These are phyloP conservation scores for Suillus subalutaceus DNA, from an alignment of 768 basidiomycete genomes.

Conservation along the genomic window DNA sequence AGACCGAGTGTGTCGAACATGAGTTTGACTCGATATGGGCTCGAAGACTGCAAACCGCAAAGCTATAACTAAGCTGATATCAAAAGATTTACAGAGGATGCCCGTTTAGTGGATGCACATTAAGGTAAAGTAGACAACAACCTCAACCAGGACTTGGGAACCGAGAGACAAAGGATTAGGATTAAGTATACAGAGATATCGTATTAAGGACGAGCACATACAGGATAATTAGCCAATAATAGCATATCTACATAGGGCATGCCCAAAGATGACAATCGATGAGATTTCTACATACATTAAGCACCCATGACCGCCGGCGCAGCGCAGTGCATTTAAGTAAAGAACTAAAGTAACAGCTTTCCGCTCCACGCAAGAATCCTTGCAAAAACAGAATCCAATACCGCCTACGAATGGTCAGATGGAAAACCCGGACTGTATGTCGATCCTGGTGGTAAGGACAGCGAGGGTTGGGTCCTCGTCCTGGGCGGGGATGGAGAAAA, in stretches of 20 bases:
- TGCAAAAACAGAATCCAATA: background rate
- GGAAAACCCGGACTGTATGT: background rate
- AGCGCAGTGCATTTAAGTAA: background rate
- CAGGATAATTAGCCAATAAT: background rate
- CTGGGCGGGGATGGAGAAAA: constrained; percentile 19
- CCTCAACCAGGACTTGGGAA: background rate
- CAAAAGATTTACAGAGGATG: background rate
- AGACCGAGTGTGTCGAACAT: background rate
- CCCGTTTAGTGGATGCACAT: background rate
- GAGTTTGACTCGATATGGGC: background rate
- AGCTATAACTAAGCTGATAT: background rate
- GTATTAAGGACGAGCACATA: background rate
- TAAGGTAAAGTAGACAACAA: background rate
- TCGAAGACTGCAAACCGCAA: background rate
- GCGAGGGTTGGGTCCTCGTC: constrained; percentile 46
- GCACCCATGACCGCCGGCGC: background rate
- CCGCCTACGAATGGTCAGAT: background rate
- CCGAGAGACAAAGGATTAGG: background rate
- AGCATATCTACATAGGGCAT: background rate
- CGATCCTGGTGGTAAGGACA: background rate
- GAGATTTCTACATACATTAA: background rate
- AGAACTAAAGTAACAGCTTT: background rate
- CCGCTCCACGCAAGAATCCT: background rate
- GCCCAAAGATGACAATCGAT: background rate
- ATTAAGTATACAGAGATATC: background rate